Evolutionary conservation across 805 yeast genomes (phyloP).

Genomic region (Ogataea paraovalis): DNA sequence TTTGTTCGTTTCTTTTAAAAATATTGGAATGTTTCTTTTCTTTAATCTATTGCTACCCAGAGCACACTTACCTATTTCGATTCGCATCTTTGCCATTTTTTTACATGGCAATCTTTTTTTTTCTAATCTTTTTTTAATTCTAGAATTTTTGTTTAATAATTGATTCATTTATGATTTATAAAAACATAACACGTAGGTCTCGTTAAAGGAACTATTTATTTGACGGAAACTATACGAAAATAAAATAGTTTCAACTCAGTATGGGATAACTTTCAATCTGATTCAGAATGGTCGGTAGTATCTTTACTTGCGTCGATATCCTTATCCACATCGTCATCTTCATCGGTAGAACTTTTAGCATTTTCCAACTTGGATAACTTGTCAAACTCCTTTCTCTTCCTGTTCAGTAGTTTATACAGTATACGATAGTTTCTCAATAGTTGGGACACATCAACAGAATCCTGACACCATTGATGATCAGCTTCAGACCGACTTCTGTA

Average conservation of each 20-base stretch:
- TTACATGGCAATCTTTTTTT: no score
- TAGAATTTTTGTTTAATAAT: no score
- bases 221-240: no score
- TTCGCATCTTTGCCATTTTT: no score
- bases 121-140: no score
- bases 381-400: conserved; percentile 9
- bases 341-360: background rate
- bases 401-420: conserved; percentile 8
- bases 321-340: background rate
- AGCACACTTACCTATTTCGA: no score
- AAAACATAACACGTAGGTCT: no score
- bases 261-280: background rate
- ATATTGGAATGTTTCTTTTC: background rate
- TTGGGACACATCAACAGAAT: conserved; percentile 8
- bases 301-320: background rate
- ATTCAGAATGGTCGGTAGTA: background rate
- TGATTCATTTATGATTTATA: no score
- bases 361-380: background rate
- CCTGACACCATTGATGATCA: conserved; percentile 10
- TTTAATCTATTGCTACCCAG: no score
- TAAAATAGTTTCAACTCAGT: no score
- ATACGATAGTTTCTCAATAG: conserved; percentile 14
- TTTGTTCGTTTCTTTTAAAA: background rate
- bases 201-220: background rate
- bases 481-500: background rate